Evolutionary conservation across 2,329 filamentous ascomycete species (phyloP).

Genomic region (Bipolaris bicolor): DNA sequence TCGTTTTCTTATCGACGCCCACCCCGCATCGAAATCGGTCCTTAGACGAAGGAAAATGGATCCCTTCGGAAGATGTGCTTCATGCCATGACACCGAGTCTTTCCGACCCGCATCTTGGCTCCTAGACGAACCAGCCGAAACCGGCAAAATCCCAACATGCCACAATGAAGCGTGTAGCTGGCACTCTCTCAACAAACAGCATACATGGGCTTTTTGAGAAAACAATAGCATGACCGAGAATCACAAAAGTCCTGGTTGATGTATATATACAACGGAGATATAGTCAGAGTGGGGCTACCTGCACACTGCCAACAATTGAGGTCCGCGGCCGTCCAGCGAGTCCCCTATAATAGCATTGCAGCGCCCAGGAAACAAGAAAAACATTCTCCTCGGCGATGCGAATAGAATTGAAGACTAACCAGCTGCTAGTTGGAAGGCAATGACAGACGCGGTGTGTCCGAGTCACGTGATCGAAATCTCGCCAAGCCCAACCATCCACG

Average conservation of each 20-base stretch:
- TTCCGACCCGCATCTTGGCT: constrained; percentile 59
- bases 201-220: constrained; percentile 43
- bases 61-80: constrained; percentile 16
- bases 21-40: constrained; percentile 31
- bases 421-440: too few species aligned
- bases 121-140: constrained; percentile 18
- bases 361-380: too few species aligned
- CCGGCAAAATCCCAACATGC: constrained; percentile 10
- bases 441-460: too few species aligned
- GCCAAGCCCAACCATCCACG: too few species aligned
- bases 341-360: too few species aligned
- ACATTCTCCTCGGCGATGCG: too few species aligned
- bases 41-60: constrained; percentile 41
- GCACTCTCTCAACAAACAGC: constrained; percentile 43
- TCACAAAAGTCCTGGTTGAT: constrained; percentile 50
- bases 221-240: constrained; percentile 40
- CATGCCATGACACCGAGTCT: constrained; percentile 46
- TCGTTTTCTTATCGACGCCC: constrained; percentile 22
- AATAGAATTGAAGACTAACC: too few species aligned
- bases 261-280: constrained; percentile 24
- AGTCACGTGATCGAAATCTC: too few species aligned
- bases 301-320: too few species aligned
- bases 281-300: too few species aligned
- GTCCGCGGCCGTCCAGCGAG: too few species aligned
- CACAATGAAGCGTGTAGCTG: constrained; percentile 35